Base-by-base conservation (phyloP, 805 yeast species). In the Metschnikowia gelsemii region DNA sequence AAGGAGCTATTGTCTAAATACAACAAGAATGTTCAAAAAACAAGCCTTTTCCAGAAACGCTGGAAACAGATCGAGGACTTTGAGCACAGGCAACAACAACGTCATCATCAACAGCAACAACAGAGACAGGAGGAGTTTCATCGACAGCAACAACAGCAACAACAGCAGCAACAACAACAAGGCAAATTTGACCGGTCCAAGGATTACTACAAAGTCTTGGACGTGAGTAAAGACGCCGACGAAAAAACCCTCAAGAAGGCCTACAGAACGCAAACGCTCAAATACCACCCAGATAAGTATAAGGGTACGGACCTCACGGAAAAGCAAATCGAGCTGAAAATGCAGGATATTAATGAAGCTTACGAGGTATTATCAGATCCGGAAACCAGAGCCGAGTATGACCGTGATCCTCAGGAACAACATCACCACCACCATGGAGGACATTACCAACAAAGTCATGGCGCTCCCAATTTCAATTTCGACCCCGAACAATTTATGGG, bases 331-430 rank as follows among this genome's bases (percentile, higher is more conserved):
- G 96, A 88, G 62, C 70, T 70, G 36, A 87, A 85, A 55, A 93
- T 91, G 90, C 88, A 95, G 35, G 90, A 84, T 41, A 86, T 91
- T 49, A 93, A 91, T 62, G 87, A 85, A 57, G 98, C 98, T 0
- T 89, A 93, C 62, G 97, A 89, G 58, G 82, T 84, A 2, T 70
- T 91, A 26, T 77, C 89, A 8, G 80, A 85, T 51, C 77, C 78
- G 2, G 84, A 80, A 32, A 66, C 76, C 45, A 75, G 81, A 45
- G 75, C 68, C 32, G 75, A 80, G 34, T 91, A 85, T 55, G 96
- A 90, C 58, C 50, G 68, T 19, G 82, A 82, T 12, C 42, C 34
- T 9, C 46, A 38, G 32, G 39, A 36, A 12, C n/a, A n/a, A n/a
- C 37, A 25, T 18, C 45, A 42, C n/a, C 46, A 43, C 6, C 44